phyloP scores from a whole-genome alignment of 495 filamentous ascomycete genomes.

The Friedmanniomyces simplex region DNA sequence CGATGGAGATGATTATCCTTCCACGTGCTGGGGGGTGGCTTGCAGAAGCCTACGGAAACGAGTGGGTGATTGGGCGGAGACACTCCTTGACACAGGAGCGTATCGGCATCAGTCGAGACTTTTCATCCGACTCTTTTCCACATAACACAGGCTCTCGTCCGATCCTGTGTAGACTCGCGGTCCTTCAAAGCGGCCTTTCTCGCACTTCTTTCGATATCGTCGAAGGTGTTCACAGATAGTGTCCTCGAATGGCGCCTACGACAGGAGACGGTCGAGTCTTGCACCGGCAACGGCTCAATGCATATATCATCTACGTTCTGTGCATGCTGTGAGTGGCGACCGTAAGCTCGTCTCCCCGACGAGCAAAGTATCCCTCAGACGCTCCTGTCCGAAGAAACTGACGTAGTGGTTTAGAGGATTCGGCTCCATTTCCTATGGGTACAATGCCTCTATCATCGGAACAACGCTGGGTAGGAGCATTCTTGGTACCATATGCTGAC shows the following conservation, averaged over 20 bases:
- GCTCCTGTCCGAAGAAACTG: background rate
- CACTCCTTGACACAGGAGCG: too few relatives aligned
- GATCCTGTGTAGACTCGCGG: too few relatives aligned
- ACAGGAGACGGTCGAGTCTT: background rate
- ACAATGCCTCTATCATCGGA: slow-evolving; percentile 1
- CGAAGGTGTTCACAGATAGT: too few relatives aligned
- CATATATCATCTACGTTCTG: slow-evolving; percentile 1
- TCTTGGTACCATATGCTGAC: background rate
- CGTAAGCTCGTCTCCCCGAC: background rate
- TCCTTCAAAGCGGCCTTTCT: too few relatives aligned
- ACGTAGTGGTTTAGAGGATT: background rate
- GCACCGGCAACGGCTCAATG: slow-evolving; percentile 1
- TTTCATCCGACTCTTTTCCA: background rate
- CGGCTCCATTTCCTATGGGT: background rate
- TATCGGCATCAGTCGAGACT: background rate
- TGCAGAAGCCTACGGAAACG: too few relatives aligned
- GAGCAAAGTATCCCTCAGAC: background rate
- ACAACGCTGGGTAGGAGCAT: background rate
- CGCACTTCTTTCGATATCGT: too few relatives aligned
- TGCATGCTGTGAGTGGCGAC: background rate
- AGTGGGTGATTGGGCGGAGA: too few relatives aligned
- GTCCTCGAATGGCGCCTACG: background rate
- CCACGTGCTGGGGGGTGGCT: background rate
- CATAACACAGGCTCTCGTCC: too few relatives aligned
- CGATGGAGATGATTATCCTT: background rate